Evolutionary conservation across 805 yeast genomes (phyloP), one percentile per base, ranked within the genome.

Genomic region (Candida glaebosa): DNA sequence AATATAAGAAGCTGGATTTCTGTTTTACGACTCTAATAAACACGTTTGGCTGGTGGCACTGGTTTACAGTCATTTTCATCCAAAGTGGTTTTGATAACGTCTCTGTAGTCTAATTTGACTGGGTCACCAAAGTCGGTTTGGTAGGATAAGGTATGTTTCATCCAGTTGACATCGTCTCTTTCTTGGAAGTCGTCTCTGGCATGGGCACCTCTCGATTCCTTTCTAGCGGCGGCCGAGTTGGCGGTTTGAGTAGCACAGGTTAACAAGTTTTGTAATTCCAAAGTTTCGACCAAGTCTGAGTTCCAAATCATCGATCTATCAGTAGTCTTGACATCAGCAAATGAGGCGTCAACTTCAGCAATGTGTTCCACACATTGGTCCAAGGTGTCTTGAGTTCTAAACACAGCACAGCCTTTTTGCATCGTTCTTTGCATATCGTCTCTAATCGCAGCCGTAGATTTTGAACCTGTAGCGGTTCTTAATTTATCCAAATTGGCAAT

Each of bases 241-340:
- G 98, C 98, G 40, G 97, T 90, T 76, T 93, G 99, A 50, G 84
- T 81, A 47, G 98, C 98, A 76, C 97, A 88, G 39, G 98, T 90
- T 65, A 91, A 78, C 76, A 91, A 78, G 82, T 91, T 91, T 70
- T 90, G 96, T 64, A 91, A 77, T 71, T 91, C 99, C 56, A 93
- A 76, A 42, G 98, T 87, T 75, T 91, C 99, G 40, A 90, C 95
- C 62, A 91, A 75, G 66, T 91, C 99, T 38, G 96, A 83, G 78
- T 91, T 91, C 99, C 99, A 91, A 61, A 91, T 90, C 97, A 93
- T 88, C 12, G 96, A 88, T 73, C 96, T 82, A 67, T 91, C 99
- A 50, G 90, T 79, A 49, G 95, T 88, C 62, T 86, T 85, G 50
- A 91, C 82, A 58, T 87, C 81, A 33, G 65, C 68, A 60, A 87